Base-by-base conservation (phyloP, 331 rosid species). In the Erythrophleum ivorense region DNA sequence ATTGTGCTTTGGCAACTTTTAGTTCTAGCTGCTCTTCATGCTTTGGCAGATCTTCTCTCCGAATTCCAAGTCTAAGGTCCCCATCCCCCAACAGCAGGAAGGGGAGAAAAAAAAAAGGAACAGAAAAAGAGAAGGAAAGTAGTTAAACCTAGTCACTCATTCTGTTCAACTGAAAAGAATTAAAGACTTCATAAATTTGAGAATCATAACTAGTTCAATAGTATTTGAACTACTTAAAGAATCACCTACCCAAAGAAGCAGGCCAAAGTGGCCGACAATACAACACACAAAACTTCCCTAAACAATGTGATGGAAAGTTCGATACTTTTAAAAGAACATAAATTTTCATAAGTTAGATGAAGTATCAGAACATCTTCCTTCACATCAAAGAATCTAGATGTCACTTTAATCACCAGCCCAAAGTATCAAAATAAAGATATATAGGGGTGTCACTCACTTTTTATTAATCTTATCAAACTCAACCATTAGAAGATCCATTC, bases 401-500 rank as follows among this genome's bases (percentile, higher is more conserved):
- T 78, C 58, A 46, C 41, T 19, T 70, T 6, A n/a, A 48, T 70
- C 58, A 24, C 6, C 7, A 70, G 40, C 15, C 49, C 70, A 36
- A 38, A 31, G 31, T 58, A 70, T 36, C 21, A 71, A 48, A 24
- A 70, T 29, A 62, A 57, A 19, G 46, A 71, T 16, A 63, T 48
- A 36, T 58, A 75, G 71, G 70, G 43, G 71, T 46, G 50, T 41
- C 64, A 75, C 92, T 78, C 91, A 93, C 98, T 90, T 92, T 86
- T 92, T 80, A 78, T 94, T 93, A 78, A 96, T 84, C 90, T 89
- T 91, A 59, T 92, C 98, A 80, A 92, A 94, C 89, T 96, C 98
- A 21, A 97, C 92, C 90, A 83, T 4, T 58, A 96, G 97, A 86
- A 91, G 77, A 86, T 89, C 91, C 97, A 92, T 94, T 87, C 97